A percentile compares a stretch with the other conserved stretches of the same genome.
phyloP scores from a whole-genome alignment of 2,329 filamentous ascomycete species.

The Scleromitrula shiraiana region DNA sequence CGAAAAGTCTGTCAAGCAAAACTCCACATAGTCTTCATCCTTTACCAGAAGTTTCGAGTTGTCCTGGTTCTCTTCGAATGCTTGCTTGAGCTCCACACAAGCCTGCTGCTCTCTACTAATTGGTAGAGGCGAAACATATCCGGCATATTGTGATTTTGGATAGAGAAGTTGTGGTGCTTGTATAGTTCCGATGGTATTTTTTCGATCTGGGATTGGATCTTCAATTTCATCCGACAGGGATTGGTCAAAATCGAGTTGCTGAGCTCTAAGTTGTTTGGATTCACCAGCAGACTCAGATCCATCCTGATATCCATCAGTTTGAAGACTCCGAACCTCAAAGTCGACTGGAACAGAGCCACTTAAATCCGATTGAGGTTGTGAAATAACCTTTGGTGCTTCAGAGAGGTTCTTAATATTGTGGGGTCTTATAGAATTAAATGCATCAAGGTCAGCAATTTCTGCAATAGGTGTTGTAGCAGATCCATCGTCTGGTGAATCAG shows the following conservation, averaged over 20 bases:
- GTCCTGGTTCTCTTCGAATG: neutral
- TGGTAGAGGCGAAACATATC: conserved; percentile 11
- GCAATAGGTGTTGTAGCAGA: no score
- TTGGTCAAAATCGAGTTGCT: neutral
- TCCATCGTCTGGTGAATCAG: no score
- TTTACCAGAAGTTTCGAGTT: neutral
- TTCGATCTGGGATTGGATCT: neutral
- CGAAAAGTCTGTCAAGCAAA: conserved; percentile 49
- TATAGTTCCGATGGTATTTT: neutral
- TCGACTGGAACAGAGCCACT: neutral
- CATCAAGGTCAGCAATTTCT: no score
- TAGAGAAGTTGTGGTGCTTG: conserved; percentile 1
- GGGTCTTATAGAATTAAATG: no score
- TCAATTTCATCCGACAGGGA: neutral
- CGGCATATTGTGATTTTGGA: conserved; percentile 14
- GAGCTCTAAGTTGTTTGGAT: neutral
- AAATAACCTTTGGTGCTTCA: no score
- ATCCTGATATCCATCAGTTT: neutral
- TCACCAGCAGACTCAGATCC: neutral
- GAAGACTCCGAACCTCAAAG: neutral
- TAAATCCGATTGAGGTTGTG: no score
- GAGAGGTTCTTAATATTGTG: no score
- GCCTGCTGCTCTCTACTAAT: conserved; percentile 12
- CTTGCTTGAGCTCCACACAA: conserved; percentile 3
- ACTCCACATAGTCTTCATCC: conserved; percentile 31